phyloP scores from a whole-genome alignment of 169 alveolate species.

The Eimeria praecox region DNA sequence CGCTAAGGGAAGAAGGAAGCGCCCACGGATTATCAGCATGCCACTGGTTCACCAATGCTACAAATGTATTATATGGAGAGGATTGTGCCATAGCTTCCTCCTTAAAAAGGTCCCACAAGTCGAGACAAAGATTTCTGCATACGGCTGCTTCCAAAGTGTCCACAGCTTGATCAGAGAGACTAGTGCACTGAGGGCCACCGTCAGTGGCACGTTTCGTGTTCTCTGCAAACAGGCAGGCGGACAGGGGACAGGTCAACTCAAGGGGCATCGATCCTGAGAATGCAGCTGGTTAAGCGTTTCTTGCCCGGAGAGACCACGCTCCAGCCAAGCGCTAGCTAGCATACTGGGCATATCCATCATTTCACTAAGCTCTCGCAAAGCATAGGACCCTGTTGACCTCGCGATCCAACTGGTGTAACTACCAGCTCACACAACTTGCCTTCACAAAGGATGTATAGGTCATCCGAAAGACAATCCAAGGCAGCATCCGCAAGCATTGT shows the following conservation, averaged over 20 bases:
- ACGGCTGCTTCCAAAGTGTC: conserved; percentile 45
- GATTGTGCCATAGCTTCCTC: not conserved
- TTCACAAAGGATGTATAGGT: conserved; percentile 48
- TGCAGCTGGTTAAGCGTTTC: not conserved
- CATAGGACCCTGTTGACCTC: not conserved
- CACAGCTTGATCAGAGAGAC: not conserved
- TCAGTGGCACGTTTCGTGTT: not conserved
- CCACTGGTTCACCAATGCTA: conserved; percentile 26
- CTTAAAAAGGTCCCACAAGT: conserved; percentile 29
- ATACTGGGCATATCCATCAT: not conserved
- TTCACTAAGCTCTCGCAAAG: not conserved
- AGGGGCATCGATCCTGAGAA: not conserved
- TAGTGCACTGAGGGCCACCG: conserved; percentile 67
- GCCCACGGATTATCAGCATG: conserved; percentile 48
- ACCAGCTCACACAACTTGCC: conserved; percentile 33
- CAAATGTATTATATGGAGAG: conserved; percentile 34
- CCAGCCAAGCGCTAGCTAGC: not conserved
- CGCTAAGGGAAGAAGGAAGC: not conserved
- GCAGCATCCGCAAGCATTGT: not conserved
- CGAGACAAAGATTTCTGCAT: conserved; percentile 53
- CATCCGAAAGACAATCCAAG: not conserved
- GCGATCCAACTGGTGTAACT: not conserved
- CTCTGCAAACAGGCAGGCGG: not conserved
- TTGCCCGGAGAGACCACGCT: not conserved
- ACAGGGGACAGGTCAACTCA: not conserved